Evolutionary conservation across 169 alveolate species (phyloP).

Genomic region (Eimeria brunetti): DNA sequence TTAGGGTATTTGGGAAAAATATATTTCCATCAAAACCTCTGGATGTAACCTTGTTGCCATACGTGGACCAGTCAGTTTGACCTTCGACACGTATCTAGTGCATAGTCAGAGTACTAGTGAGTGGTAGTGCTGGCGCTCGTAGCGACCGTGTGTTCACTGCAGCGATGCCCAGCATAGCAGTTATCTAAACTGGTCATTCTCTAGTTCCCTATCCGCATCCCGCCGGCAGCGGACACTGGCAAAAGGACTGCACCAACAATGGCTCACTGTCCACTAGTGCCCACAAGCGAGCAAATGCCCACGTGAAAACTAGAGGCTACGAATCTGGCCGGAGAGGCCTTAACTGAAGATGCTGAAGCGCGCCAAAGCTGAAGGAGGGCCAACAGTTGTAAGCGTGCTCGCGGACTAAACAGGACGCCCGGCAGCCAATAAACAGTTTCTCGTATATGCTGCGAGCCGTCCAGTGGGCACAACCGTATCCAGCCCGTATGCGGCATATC

Average conservation of each 20-base stretch:
- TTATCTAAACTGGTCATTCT: neutral
- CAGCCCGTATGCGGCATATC: neutral
- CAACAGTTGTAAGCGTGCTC: neutral
- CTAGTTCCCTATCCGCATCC: neutral
- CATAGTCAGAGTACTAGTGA: neutral
- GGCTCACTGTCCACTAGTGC: neutral
- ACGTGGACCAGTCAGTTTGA: neutral
- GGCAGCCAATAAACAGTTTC: neutral
- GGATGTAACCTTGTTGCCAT: slow-evolving; percentile 9
- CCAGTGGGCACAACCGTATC: neutral
- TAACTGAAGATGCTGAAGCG: neutral
- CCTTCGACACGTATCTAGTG: neutral
- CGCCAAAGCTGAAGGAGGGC: neutral
- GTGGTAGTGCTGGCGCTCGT: neutral
- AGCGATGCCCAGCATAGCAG: neutral
- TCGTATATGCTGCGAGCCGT: neutral
- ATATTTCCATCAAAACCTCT: neutral
- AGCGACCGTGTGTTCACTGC: neutral
- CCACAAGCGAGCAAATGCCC: neutral
- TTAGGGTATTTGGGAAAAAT: neutral
- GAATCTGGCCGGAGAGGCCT: neutral
- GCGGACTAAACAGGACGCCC: neutral
- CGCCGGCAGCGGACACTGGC: neutral
- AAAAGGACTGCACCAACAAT: neutral
- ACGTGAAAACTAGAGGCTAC: neutral